Evolutionary conservation across 768 basidiomycete species (phyloP).

Genomic region (Mycena haematopus): DNA sequence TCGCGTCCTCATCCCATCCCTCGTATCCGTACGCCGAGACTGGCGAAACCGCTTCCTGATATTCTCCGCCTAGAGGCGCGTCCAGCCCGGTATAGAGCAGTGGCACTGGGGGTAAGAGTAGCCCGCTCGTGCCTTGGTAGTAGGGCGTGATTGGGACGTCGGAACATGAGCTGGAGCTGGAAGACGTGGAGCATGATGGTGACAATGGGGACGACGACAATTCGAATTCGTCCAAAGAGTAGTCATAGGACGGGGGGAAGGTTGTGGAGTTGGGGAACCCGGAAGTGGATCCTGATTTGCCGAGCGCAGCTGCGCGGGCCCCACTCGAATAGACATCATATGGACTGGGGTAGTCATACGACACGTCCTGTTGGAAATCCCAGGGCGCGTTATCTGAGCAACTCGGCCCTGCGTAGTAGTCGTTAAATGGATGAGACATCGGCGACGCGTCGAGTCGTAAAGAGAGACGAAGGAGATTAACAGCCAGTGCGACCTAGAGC

Average conservation of each 20-base stretch:
- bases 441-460: slow-evolving; percentile 14
- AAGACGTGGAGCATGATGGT: slow-evolving; percentile 21
- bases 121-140: background rate
- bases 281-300: slow-evolving; percentile 18
- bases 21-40: slow-evolving; percentile 12
- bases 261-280: slow-evolving; percentile 11
- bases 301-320: background rate
- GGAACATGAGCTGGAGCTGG: slow-evolving; percentile 27
- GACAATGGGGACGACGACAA: slow-evolving; percentile 14
- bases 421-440: slow-evolving; percentile 16
- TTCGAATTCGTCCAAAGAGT: slow-evolving; percentile 18
- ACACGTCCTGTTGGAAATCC: slow-evolving; percentile 11
- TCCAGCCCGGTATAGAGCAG: slow-evolving; percentile 16
- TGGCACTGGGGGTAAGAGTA: slow-evolving; percentile 6
- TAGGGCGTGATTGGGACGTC: slow-evolving; percentile 26
- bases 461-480: background rate
- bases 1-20: slow-evolving; percentile 15
- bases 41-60: background rate
- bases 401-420: slow-evolving; percentile 17
- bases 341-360: slow-evolving; percentile 13
- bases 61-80: background rate
- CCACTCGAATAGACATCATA: slow-evolving; percentile 20
- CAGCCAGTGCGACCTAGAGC: background rate
- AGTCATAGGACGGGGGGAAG: slow-evolving; percentile 16
- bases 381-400: slow-evolving; percentile 10